Evolutionary conservation across 768 basidiomycete species (phyloP), one percentile per base, ranked within the genome.

Genomic region (Pseudohyphozyma bogoriensis): DNA sequence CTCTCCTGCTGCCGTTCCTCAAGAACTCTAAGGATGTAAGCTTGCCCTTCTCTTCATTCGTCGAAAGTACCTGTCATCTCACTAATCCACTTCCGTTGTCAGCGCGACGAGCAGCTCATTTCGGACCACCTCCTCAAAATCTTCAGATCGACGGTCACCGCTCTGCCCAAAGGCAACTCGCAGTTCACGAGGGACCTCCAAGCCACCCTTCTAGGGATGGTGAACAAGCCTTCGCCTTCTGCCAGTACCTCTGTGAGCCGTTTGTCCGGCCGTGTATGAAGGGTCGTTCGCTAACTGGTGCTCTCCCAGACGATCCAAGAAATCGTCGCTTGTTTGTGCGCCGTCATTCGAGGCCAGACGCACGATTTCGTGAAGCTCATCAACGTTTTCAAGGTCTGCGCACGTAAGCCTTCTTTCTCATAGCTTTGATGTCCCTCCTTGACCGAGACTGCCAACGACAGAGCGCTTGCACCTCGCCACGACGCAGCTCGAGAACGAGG

Each of bases 141-240:
- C 44, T 96, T 95, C 76, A 80, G 87, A 33, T 80, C 80, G 22
- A 84, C 84, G 3, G 84, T 96, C 35, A 88, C 89, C 3, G 80
- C 84, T 64, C 86, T 93, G 85, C 89, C 91, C 0, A 87, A 86
- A 75, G 12, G 89, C 89, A 0, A 85, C 89, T 79, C 81, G 16
- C 90, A 86, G 67, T 96, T 97, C 70, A 90, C 87, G 0, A 80
- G 83, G 40, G 88, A 92, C 55, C 78, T 99, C 22, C 90, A 93
- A 67, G 72, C 77, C 8, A 79, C 83, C 10, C 77, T 97, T 15
- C 83, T 93, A 65, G 87, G 88, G 0, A 91, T 97, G 91, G 85
- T 99, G 44, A 79, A 88, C 68, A 89, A 87, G 69, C 90, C 63
- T 16, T 42, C 62, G 7, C 22, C 56, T 9, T 47, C 37, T 51